Percentiles rank a stretch among this genome's conserved stretches.
Evolutionary conservation across 139 green algal species (phyloP).

Genomic region (Chlorella sp.): DNA sequence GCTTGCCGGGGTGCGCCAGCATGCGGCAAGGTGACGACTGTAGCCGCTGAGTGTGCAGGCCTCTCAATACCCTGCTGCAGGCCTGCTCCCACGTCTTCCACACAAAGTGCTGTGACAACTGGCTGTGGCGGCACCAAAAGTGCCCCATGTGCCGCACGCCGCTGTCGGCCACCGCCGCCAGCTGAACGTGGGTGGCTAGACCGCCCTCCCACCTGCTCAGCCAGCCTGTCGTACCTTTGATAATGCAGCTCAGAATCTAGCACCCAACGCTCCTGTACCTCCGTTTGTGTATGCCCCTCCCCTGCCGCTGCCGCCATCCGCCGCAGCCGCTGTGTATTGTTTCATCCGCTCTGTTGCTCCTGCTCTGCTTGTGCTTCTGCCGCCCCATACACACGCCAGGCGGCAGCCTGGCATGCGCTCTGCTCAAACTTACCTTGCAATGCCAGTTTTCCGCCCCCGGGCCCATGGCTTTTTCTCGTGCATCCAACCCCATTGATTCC

Average conservation of each 20-base stretch:
- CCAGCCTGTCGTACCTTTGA: neutral
- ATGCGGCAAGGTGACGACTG: too few relatives aligned
- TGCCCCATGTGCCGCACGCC: conserved; percentile 32
- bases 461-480: too few relatives aligned
- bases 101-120: conserved; percentile 10
- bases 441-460: too few relatives aligned
- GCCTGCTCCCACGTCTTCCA: conserved; percentile 29
- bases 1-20: too few relatives aligned
- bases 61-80: too few relatives aligned
- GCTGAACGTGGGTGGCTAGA: too few relatives aligned
- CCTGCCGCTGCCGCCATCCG: neutral
- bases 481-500: too few relatives aligned
- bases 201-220: too few relatives aligned
- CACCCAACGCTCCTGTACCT: neutral
- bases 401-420: too few relatives aligned
- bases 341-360: neutral
- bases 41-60: too few relatives aligned
- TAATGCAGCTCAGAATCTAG: neutral
- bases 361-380: neutral
- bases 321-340: neutral
- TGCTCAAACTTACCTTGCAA: too few relatives aligned
- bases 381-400: neutral
- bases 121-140: conserved; percentile 30
- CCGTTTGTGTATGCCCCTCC: neutral
- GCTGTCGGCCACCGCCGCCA: neutral